A percentile compares a stretch with the other conserved stretches of the same genome.
These are phyloP conservation scores for Mycena metata DNA, from an alignment of 768 basidiomycete genomes.

Conservation along the genomic window DNA sequence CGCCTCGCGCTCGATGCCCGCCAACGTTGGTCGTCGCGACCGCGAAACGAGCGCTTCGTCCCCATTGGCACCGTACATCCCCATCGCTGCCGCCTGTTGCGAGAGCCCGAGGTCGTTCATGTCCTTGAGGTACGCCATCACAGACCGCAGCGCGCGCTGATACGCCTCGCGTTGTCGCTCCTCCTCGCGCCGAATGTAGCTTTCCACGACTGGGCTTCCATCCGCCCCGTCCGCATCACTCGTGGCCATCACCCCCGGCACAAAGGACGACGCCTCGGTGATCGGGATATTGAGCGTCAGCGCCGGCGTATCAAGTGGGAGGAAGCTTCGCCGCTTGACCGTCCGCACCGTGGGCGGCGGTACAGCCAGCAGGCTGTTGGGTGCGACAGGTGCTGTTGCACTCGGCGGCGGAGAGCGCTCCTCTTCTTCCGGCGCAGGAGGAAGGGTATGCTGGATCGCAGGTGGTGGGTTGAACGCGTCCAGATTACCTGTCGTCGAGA, in stretches of 20 bases:
- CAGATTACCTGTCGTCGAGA: conserved; percentile 78
- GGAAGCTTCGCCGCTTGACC: conserved; percentile 87
- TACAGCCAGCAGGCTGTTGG: conserved; percentile 56
- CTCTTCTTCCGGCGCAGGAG: conserved; percentile 41
- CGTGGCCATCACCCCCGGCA: conserved; percentile 63
- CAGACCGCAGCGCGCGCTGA: conserved; percentile 85
- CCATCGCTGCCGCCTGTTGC: conserved; percentile 69
- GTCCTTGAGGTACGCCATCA: conserved; percentile 97
- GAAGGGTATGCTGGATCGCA: conserved; percentile 24
- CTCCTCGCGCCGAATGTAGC: conserved; percentile 72
- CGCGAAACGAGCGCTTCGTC: conserved; percentile 61
- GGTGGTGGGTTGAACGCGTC: conserved; percentile 54
- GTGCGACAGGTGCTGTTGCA: conserved; percentile 40
- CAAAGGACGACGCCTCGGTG: conserved; percentile 73
- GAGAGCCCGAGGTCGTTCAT: conserved; percentile 91
- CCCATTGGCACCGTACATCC: conserved; percentile 67
- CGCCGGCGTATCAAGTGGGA: conserved; percentile 83
- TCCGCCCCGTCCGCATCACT: conserved; percentile 52
- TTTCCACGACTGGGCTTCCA: conserved; percentile 57
- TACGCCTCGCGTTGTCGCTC: conserved; percentile 79
- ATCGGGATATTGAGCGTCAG: conserved; percentile 68
- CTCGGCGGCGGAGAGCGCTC: conserved; percentile 43
- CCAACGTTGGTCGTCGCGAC: conserved; percentile 76
- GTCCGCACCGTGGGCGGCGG: conserved; percentile 62
- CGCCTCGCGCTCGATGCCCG: conserved; percentile 70